Evolutionary conservation across 2,329 filamentous ascomycete genomes (phyloP).

Genomic region (Decorospora gaudefroyi): DNA sequence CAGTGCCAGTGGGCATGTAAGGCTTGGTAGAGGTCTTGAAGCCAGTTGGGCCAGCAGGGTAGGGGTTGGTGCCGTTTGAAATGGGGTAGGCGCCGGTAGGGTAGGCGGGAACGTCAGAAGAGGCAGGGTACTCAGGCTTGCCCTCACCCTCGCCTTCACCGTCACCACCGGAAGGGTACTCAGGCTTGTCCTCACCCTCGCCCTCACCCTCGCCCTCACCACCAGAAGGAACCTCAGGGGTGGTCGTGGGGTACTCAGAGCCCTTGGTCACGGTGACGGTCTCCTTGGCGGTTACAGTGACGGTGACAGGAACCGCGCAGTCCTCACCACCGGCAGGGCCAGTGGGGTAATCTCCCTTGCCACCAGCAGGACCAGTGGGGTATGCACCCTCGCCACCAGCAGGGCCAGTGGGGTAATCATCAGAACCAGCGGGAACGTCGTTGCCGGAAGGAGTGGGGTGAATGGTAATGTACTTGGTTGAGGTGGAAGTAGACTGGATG

Average conservation of each 20-base stretch:
- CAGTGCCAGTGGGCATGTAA: conserved; percentile 24
- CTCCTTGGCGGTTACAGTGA: conserved; percentile 46
- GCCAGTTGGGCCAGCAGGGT: conserved; percentile 36
- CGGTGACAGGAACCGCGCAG: conserved; percentile 43
- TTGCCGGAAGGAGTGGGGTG: conserved; percentile 15
- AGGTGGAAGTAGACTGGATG: conserved; percentile 41
- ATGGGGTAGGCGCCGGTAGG: conserved; percentile 33
- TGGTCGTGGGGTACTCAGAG: conserved; percentile 13
- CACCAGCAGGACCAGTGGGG: conserved; percentile 6
- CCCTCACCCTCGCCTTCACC: too few species aligned
- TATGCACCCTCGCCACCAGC: conserved; percentile 14
- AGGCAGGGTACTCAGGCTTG: conserved; percentile 15
- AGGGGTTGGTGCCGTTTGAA: conserved; percentile 33
- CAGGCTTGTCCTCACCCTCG: too few species aligned
- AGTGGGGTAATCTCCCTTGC: conserved; percentile 4
- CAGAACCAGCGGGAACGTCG: conserved; percentile 4
- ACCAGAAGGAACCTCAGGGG: conserved; percentile 12
- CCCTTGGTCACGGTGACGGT: conserved; percentile 46
- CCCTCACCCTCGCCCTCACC: too few species aligned
- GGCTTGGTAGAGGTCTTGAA: conserved; percentile 42
- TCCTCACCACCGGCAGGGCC: conserved; percentile 32
- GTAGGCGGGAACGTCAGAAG: conserved; percentile 17
- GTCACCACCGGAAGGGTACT: conserved; percentile 13
- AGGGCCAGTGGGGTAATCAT: conserved; percentile 6
- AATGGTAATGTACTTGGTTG: conserved; percentile 45